Evolutionary conservation across 768 basidiomycete genomes (phyloP).

Genomic region (Panaeolus cyanescens): DNA sequence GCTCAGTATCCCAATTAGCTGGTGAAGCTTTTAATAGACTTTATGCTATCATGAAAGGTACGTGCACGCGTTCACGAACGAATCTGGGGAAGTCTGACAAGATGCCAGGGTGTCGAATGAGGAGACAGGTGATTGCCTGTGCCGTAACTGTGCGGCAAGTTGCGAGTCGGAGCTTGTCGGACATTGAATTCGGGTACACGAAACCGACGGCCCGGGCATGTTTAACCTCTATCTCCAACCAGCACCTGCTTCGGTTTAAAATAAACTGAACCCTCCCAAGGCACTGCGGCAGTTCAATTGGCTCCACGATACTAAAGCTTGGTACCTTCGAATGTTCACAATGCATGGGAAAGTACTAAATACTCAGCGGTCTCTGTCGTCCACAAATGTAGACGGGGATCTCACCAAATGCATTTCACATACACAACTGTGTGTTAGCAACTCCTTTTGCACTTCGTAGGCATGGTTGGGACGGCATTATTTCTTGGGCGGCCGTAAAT

Average conservation of each 20-base stretch:
- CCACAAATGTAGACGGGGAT: neutral
- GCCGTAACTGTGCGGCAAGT: neutral
- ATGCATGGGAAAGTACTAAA: neutral
- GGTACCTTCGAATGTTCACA: neutral
- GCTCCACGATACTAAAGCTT: neutral
- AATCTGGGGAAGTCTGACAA: too few species aligned
- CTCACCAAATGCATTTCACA: neutral
- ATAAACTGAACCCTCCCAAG: neutral
- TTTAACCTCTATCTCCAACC: neutral
- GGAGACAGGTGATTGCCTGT: neutral
- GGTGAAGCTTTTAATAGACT: too few species aligned
- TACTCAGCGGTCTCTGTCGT: neutral
- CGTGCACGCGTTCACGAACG: too few species aligned
- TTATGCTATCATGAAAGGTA: too few species aligned
- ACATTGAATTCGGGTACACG: neutral
- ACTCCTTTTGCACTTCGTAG: neutral
- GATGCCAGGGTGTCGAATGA: too few species aligned
- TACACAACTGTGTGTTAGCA: neutral
- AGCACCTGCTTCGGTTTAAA: constrained; percentile 1
- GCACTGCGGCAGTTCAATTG: neutral
- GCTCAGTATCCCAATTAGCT: too few species aligned
- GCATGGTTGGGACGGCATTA: neutral
- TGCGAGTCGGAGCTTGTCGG: neutral
- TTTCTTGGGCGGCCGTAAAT: neutral
- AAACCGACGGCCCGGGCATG: neutral